Conservation (phyloP, 306 rosid species). For the Citrullus colocynthis region DNA sequence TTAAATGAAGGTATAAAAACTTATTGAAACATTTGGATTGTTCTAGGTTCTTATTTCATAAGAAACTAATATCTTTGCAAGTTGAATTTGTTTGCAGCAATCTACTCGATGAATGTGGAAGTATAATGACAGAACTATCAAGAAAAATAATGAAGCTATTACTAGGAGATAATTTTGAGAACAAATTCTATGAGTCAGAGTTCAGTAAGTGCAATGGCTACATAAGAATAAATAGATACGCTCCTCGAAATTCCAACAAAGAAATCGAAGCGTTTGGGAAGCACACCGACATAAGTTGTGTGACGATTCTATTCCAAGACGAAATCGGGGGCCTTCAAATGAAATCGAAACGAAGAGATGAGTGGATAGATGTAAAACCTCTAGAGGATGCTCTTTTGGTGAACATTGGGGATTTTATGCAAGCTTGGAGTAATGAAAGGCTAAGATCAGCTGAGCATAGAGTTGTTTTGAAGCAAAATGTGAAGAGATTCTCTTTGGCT, state of each 20-base stretch:
- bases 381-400: conserved; percentile 44
- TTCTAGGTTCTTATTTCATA: no score
- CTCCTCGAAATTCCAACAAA: conserved; percentile 21
- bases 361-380: conserved; percentile 61
- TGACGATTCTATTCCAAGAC: conserved; percentile 54
- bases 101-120: conserved; percentile 49
- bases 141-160: conserved; percentile 31
- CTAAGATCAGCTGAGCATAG: conserved; percentile 57
- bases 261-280: conserved; percentile 60
- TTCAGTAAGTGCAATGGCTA: conserved; percentile 56
- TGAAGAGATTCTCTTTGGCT: conserved; percentile 45
- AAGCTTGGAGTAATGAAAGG: conserved; percentile 75
- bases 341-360: conserved; percentile 35
- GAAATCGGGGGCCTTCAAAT: conserved; percentile 60
- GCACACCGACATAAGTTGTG: conserved; percentile 71
- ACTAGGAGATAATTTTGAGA: conserved; percentile 38
- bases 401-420: conserved; percentile 57
- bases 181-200: conserved; percentile 25
- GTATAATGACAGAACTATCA: conserved; percentile 41
- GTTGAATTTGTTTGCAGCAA: conserved; percentile 5
- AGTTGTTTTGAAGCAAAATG: conserved; percentile 41
- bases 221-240: conserved; percentile 52
- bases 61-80: background rate
- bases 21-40: no score
- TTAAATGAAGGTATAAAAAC: no score